phyloP scores from a whole-genome alignment of 169 alveolate genomes.

The Cryptosporidium bovis region DNA sequence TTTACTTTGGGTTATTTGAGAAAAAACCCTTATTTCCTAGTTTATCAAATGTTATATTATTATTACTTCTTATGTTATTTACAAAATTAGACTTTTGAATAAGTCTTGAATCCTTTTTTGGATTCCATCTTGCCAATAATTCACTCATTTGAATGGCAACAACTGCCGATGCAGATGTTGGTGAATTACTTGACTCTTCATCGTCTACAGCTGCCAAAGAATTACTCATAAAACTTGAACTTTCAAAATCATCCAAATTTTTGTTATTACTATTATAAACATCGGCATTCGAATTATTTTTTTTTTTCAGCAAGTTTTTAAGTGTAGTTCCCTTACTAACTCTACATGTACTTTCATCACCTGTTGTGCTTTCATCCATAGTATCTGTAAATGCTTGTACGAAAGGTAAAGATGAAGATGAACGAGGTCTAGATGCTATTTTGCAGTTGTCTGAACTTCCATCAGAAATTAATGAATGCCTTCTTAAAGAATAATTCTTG shows the following conservation, averaged over 20 bases:
- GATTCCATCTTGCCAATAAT: slow-evolving; percentile 72
- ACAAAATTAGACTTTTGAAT: slow-evolving; percentile 30
- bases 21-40: neutral
- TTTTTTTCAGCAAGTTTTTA: slow-evolving; percentile 43
- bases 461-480: slow-evolving; percentile 53
- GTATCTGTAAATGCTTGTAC: slow-evolving; percentile 63
- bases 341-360: slow-evolving; percentile 50
- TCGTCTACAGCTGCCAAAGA: neutral
- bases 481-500: slow-evolving; percentile 32
- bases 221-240: neutral
- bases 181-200: slow-evolving; percentile 41
- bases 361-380: slow-evolving; percentile 40
- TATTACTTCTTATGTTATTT: neutral
- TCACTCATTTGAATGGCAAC: slow-evolving; percentile 75
- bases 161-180: slow-evolving; percentile 73
- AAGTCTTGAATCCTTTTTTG: slow-evolving; percentile 52
- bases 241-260: neutral
- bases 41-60: neutral
- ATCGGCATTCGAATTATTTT: neutral
- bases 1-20: slow-evolving; percentile 4
- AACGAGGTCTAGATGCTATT: slow-evolving; percentile 53
- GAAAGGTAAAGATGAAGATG: slow-evolving; percentile 68
- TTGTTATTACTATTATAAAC: neutral
- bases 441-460: slow-evolving; percentile 37
- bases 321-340: neutral